These are phyloP conservation scores for Aspergillus ostianus DNA, from an alignment of 495 filamentous ascomycete species.

Conservation along the genomic window DNA sequence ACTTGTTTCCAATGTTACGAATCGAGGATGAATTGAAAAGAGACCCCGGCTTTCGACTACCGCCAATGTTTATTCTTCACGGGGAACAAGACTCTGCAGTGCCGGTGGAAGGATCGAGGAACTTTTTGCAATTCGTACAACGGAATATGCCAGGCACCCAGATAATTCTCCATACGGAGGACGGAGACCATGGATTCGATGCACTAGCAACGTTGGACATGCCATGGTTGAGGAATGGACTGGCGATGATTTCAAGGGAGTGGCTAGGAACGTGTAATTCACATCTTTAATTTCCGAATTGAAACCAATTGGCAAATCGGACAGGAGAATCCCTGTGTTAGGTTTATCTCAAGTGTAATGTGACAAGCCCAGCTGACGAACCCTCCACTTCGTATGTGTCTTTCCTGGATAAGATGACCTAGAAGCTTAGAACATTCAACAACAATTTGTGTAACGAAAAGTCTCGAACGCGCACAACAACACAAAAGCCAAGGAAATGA, in stretches of 20 bases:
- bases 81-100: constrained; percentile 23
- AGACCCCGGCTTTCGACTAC: background rate
- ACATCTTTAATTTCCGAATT: background rate
- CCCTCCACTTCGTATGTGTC: too few relatives aligned
- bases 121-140: constrained; percentile 11
- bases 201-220: constrained; percentile 6
- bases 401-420: too few relatives aligned
- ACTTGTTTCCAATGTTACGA: constrained; percentile 13
- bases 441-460: too few relatives aligned
- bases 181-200: constrained; percentile 27
- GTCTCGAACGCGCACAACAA: too few relatives aligned
- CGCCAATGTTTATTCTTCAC: constrained; percentile 21
- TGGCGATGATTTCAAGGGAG: constrained; percentile 3
- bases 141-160: constrained; percentile 6
- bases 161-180: constrained; percentile 4
- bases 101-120: constrained; percentile 8
- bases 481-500: background rate
- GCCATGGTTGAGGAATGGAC: constrained; percentile 17
- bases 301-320: too few relatives aligned
- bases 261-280: background rate
- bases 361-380: too few relatives aligned
- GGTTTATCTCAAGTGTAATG: too few relatives aligned
- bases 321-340: too few relatives aligned
- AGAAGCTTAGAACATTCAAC: too few relatives aligned
- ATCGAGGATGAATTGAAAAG: constrained; percentile 13